Percentiles rank a stretch among this genome's conserved stretches.
Evolutionary conservation across 257 asterid species (phyloP).

Genomic region (Petunia axillaris): DNA sequence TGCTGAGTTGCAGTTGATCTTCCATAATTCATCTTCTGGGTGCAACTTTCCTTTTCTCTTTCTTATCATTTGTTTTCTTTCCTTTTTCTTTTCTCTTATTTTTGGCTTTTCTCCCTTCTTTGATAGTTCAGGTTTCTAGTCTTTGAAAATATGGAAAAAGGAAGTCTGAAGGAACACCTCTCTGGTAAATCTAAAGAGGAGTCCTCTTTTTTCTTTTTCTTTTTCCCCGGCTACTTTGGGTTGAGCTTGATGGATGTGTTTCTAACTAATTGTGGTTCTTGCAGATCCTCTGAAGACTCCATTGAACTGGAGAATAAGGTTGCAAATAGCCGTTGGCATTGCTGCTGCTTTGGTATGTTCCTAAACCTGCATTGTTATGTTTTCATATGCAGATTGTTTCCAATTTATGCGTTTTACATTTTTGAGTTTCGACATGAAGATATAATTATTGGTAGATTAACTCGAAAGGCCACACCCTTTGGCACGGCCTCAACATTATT

Average conservation of each 20-base stretch:
- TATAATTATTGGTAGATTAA: background rate
- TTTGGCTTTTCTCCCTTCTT: background rate
- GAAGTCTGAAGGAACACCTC: conserved; percentile 82
- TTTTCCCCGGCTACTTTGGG: background rate
- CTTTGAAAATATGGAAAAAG: conserved; percentile 67
- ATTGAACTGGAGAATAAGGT: conserved; percentile 84
- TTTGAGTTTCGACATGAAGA: background rate
- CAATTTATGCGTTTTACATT: background rate
- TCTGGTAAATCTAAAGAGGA: conserved; percentile 53
- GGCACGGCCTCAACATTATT: background rate
- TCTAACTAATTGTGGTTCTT: conserved; percentile 11
- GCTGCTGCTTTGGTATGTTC: conserved; percentile 91
- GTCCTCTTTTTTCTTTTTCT: background rate
- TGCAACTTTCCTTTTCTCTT: background rate
- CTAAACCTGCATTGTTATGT: conserved; percentile 19
- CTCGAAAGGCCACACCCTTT: background rate
- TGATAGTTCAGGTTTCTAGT: conserved; percentile 63
- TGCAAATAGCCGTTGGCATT: conserved; percentile 70
- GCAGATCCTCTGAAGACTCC: conserved; percentile 94
- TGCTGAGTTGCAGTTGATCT: background rate
- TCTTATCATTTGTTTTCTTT: background rate
- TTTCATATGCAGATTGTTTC: background rate
- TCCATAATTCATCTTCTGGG: background rate
- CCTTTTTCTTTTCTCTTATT: background rate
- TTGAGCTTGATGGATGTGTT: background rate